Conservation (phyloP, 1,139 yeast species). For the Ogataea hybrid region DNA sequence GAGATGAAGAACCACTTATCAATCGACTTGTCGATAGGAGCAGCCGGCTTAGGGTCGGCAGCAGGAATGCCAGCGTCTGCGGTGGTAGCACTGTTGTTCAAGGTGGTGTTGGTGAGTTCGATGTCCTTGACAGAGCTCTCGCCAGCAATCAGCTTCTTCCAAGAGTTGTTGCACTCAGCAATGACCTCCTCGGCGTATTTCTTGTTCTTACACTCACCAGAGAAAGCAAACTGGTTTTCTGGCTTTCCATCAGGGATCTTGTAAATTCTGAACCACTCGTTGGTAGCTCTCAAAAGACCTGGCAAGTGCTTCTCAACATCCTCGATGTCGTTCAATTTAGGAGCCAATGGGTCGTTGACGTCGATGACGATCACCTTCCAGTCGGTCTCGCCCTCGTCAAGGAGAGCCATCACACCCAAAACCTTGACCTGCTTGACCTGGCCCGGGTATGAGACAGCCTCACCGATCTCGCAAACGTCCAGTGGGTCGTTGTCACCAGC, state of each 20-base stretch:
- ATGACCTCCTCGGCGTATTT: slow-evolving; percentile 71
- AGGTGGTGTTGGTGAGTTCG: slow-evolving; percentile 71
- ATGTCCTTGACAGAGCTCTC: slow-evolving; percentile 48
- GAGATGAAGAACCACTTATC: slow-evolving; percentile 99
- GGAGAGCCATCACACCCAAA: slow-evolving; percentile 80
- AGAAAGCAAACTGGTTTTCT: slow-evolving; percentile 79
- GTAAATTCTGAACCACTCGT: slow-evolving; percentile 90
- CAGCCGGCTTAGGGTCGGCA: slow-evolving; percentile 72
- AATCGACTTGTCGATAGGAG: slow-evolving; percentile 93
- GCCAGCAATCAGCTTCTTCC: slow-evolving; percentile 62
- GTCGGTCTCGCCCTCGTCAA: slow-evolving; percentile 92
- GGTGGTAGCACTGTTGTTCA: slow-evolving; percentile 53
- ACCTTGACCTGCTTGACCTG: slow-evolving; percentile 80
- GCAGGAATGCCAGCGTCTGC: slow-evolving; percentile 60
- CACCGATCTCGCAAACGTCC: slow-evolving; percentile 89
- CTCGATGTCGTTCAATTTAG: slow-evolving; percentile 67
- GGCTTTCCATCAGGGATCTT: slow-evolving; percentile 92
- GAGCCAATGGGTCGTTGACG: slow-evolving; percentile 71
- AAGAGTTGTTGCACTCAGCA: slow-evolving; percentile 67
- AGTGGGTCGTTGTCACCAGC: slow-evolving; percentile 89
- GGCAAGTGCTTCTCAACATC: slow-evolving; percentile 78
- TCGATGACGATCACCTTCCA: slow-evolving; percentile 88
- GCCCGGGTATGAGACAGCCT: slow-evolving; percentile 67
- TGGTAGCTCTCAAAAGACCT: slow-evolving; percentile 76
- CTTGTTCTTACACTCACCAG: slow-evolving; percentile 75